Base-by-base conservation (phyloP, 202 grass and related monocot genomes). In the Panicum hallii region DNA sequence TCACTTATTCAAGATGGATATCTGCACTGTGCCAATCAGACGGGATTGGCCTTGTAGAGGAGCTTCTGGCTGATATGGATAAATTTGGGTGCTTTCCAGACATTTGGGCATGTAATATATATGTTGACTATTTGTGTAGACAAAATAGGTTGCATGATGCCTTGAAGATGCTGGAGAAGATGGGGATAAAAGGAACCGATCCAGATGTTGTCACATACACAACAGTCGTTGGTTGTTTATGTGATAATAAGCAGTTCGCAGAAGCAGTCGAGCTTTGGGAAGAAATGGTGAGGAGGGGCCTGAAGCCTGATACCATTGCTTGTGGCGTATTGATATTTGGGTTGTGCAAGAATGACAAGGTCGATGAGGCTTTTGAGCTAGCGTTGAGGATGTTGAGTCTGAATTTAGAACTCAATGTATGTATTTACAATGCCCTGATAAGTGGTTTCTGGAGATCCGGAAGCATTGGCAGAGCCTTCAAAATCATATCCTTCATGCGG, bases 61-160 rank as follows among this genome's bases (percentile, higher is more conserved):
- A 89, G 65, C 85, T 98, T 67, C 89, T 95, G 41, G 23, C 60
- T 42, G 89, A 98, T 79, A 95, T 95, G 93, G 88, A 94, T 86
- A 90, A 55, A 72, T 89, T 90, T 67, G 79, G 88, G 3, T 92
- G 70, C 66, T 88, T 85, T 79, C 91, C 95, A 22, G 95, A 98
- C 87, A 90, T 93, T 49, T 98, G 93, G 93, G 91, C 95, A n/a
- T 98, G 91, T 63, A 98, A 98, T 73, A 98, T 93, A 87, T 98
- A 98, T 82, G 76, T 95, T 28, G 76, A 98, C 90, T 92, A 57
- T 90, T 85, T 95, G 67, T 98, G 93, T 81, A 87, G 83, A 79
- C 79, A 91, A 58, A 92, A 83, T 61, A 87, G 87, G 65, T 78
- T 92, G 82, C 84, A 87, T 79, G 89, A 95, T 88, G 90, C 95